These are phyloP conservation scores for Rhizophlyctis rosea DNA, from an alignment of 192 early-diverging fungal genomes.

Conservation along the genomic window DNA sequence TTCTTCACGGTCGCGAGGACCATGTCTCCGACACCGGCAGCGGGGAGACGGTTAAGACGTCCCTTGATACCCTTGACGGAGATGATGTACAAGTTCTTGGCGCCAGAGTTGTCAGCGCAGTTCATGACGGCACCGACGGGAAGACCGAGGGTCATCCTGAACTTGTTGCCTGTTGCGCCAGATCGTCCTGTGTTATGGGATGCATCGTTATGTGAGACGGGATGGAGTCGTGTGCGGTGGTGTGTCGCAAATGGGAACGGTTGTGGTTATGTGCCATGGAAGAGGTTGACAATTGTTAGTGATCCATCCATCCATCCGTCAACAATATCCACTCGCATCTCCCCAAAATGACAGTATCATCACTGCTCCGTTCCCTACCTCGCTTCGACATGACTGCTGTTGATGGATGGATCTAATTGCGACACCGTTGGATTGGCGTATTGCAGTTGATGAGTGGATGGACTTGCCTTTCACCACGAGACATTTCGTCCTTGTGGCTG, in stretches of 20 bases:
- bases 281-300: no score
- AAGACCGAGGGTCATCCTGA: slow-evolving; percentile 99
- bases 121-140: slow-evolving; percentile 96
- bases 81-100: slow-evolving; percentile 99
- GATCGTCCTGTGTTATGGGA: slow-evolving; percentile 19
- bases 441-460: no score
- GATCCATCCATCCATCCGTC: slow-evolving; percentile 18
- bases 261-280: background rate
- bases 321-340: background rate
- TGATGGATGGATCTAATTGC: no score
- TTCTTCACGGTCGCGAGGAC: slow-evolving; percentile 99
- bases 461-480: no score
- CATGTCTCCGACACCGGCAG: slow-evolving; percentile 99
- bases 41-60: slow-evolving; percentile 95
- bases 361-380: slow-evolving; percentile 7
- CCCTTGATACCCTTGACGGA: slow-evolving; percentile 94
- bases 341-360: background rate
- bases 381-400: slow-evolving; percentile 23
- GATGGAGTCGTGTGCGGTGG: background rate
- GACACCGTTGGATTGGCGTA: no score
- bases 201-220: background rate
- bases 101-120: slow-evolving; percentile 99
- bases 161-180: slow-evolving; percentile 82
- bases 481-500: no score
- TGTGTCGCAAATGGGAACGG: background rate